Evolutionary conservation across 169 alveolate genomes (phyloP).

Genomic region (Plasmodium fragile): DNA sequence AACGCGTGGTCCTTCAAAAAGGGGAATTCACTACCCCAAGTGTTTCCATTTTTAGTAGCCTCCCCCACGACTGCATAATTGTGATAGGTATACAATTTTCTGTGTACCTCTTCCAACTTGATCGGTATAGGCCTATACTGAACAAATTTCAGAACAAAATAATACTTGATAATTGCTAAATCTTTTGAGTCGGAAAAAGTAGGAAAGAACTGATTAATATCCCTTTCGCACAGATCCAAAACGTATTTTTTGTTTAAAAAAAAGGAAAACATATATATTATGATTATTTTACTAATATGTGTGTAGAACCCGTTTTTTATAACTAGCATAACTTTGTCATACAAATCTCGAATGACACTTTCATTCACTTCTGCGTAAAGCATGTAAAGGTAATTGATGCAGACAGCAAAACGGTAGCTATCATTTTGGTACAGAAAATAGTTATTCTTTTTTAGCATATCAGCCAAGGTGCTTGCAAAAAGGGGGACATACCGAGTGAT

Average conservation of each 20-base stretch:
- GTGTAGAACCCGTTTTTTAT: conserved; percentile 34
- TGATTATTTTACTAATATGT: conserved; percentile 42
- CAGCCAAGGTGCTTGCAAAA: conserved; percentile 2
- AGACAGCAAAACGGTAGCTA: conserved; percentile 26
- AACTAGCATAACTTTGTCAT: neutral
- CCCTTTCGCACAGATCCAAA: conserved; percentile 17
- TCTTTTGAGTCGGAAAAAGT: conserved; percentile 25
- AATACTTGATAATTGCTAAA: conserved; percentile 39
- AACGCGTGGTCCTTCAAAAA: neutral
- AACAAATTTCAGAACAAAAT: conserved; percentile 31
- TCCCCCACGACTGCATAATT: conserved; percentile 4
- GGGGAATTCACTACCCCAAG: neutral
- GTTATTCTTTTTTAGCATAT: conserved; percentile 31
- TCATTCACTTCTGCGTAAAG: neutral
- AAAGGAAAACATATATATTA: conserved; percentile 42
- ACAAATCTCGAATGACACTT: conserved; percentile 2
- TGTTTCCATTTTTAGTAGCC: neutral
- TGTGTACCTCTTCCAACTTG: conserved; percentile 25
- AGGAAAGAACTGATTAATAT: conserved; percentile 19
- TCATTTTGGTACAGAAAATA: conserved; percentile 31
- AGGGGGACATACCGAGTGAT: conserved; percentile 1
- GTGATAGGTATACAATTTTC: conserved; percentile 6
- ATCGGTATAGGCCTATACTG: conserved; percentile 16
- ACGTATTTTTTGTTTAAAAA: conserved; percentile 34
- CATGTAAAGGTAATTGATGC: conserved; percentile 18